Conservation (phyloP, 192 early-diverging fungal genomes). For the Cladochytrium replicatum region DNA sequence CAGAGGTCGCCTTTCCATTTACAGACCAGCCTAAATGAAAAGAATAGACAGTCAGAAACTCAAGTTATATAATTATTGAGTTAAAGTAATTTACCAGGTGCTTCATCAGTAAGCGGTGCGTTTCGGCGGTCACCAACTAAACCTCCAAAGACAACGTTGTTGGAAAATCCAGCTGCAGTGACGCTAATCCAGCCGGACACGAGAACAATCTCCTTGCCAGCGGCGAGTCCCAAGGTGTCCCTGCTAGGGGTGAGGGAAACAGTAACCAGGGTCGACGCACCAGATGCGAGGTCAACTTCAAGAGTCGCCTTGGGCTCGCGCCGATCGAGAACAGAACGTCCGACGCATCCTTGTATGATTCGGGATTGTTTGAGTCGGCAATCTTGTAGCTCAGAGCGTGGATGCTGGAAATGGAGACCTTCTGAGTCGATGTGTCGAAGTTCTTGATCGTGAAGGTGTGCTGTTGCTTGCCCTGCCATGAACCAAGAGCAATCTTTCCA, state of each 20-base stretch:
- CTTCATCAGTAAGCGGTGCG: too few species aligned
- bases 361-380: slow-evolving; percentile 1
- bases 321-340: too few species aligned
- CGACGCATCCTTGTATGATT: too few species aligned
- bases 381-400: slow-evolving; percentile 9
- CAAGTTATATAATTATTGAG: too few species aligned
- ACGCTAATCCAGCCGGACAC: too few species aligned
- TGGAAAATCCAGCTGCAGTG: slow-evolving; percentile 1
- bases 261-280: slow-evolving; percentile 14
- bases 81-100: too few species aligned
- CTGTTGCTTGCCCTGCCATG: slow-evolving; percentile 9
- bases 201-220: slow-evolving; percentile 23
- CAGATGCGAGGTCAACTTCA: slow-evolving; percentile 16
- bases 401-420: slow-evolving; percentile 12
- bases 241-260: slow-evolving; percentile 16
- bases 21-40: too few species aligned
- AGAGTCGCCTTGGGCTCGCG: background rate
- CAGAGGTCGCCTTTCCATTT: too few species aligned
- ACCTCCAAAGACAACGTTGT: slow-evolving; percentile 18
- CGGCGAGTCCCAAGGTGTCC: slow-evolving; percentile 3
- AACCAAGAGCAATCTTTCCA: slow-evolving; percentile 18
- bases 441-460: slow-evolving; percentile 8
- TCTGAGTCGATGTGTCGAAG: slow-evolving; percentile 13
- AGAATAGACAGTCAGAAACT: too few species aligned
- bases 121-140: slow-evolving; percentile 11